Base-by-base conservation (phyloP, 257 asterid genomes). In the Catharanthus roseus region DNA sequence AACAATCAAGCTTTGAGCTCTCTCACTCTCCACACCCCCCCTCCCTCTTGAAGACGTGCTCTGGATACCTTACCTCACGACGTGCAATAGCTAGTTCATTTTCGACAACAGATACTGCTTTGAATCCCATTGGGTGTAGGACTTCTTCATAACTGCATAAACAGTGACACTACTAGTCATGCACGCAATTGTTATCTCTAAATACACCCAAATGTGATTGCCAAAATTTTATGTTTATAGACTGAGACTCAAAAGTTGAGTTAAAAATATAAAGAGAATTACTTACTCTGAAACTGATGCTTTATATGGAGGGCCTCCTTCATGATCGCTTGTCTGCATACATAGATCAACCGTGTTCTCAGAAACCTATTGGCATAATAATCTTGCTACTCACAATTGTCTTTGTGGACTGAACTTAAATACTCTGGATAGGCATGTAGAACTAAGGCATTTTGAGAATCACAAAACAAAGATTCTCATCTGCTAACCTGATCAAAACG, bases 251-350 rank as follows among this genome's bases (percentile, higher is more conserved):
- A 50, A 38, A 56, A 11, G 47, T 42, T 26, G 18, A 39, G 54
- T 12, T 19, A 70, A 8, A 7, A 33, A n/a, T n/a, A n/a, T 21
- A n/a, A 76, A 11, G 67, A 64, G 63, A 39, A 76, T 80, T 88
- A 92, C 96, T 81, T 88, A 92, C 96, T 86, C 87, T 16, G 88
- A 49, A 67, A 88, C 82, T 51, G 97, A 86, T 65, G 89, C 97
- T 84, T 77, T 90, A 63, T 78, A 92, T 4, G 97, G 97, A 51
- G 97, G 97, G 29, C 97, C 97, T 18, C 96, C 96, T 77, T 82
- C 87, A 65, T 82, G 89, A 77, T 92, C 83, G 28, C 87, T 88
- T 50, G 86, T 82, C 97, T 92, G 90, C 66, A 19, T 69, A 77
- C 67, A 69, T 70, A 75, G 66, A 23, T 41, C 26, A 28, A 26